Percentiles rank a stretch among this genome's conserved stretches.
These are phyloP conservation scores for Fusarium chaquense DNA, from an alignment of 2,329 filamentous ascomycete species.

Conservation along the genomic window DNA sequence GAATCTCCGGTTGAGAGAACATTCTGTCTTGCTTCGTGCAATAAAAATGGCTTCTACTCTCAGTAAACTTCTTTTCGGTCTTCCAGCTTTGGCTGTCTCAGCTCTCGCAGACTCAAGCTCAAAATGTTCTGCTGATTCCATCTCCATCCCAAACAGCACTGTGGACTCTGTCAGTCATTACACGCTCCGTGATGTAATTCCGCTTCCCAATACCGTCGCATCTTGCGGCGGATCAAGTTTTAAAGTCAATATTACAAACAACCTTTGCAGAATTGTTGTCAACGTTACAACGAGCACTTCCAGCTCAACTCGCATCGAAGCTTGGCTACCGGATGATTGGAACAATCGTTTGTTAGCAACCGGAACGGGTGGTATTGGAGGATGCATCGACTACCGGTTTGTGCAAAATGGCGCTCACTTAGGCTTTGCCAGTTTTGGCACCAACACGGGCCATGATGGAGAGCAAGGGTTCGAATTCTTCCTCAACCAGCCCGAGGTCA, in stretches of 20 bases:
- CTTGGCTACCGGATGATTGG: constrained; percentile 11
- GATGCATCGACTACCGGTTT: background rate
- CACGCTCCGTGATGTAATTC: background rate
- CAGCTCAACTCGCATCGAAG: constrained; percentile 7
- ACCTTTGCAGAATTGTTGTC: constrained; percentile 11
- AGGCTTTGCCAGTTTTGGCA: constrained; percentile 9
- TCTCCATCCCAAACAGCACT: background rate
- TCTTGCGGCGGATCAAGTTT: constrained; percentile 1
- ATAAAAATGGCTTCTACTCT: background rate
- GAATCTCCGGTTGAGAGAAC: too few relatives aligned
- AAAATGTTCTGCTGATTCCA: background rate
- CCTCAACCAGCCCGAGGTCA: background rate
- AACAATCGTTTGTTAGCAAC: constrained; percentile 11
- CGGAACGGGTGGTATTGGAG: constrained; percentile 13
- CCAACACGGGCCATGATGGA: constrained; percentile 4
- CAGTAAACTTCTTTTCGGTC: background rate
- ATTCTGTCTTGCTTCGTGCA: background rate
- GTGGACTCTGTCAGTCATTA: constrained; percentile 1
- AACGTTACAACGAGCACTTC: constrained; percentile 2
- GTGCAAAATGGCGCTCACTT: constrained; percentile 10
- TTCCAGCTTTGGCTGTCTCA: background rate
- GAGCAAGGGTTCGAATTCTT: constrained; percentile 16
- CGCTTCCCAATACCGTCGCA: constrained; percentile 5
- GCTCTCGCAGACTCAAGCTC: background rate
- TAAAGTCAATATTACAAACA: background rate